These are phyloP conservation scores for Ramalina intermedia DNA, from an alignment of 495 filamentous ascomycete species.

Conservation along the genomic window DNA sequence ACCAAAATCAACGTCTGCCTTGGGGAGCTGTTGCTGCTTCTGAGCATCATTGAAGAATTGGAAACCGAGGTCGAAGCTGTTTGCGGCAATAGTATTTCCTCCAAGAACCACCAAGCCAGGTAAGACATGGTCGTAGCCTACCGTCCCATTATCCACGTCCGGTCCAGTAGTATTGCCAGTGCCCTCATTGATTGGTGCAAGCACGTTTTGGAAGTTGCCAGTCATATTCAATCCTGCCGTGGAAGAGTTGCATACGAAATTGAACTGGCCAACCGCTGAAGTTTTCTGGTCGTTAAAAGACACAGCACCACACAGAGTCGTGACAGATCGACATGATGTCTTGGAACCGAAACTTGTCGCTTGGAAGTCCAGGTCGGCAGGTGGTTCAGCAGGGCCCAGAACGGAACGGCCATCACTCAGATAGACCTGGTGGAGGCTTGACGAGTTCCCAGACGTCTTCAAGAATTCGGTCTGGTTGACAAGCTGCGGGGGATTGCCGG, in stretches of 20 bases:
- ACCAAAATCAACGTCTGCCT: neutral
- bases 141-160: neutral
- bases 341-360: slow-evolving; percentile 5
- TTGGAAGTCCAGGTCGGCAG: slow-evolving; percentile 3
- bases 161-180: too few species aligned
- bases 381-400: slow-evolving; percentile 4
- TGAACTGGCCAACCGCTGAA: neutral
- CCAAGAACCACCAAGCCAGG: neutral
- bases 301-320: slow-evolving; percentile 1
- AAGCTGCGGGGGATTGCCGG: neutral
- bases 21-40: neutral
- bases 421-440: neutral
- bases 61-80: neutral
- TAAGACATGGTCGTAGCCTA: neutral
- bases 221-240: slow-evolving; percentile 6
- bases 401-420: slow-evolving; percentile 3
- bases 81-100: neutral
- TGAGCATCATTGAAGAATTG: slow-evolving; percentile 5
- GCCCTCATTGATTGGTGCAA: too few species aligned
- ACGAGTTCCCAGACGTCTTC: neutral
- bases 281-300: neutral
- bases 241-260: slow-evolving; percentile 1
- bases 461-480: neutral
- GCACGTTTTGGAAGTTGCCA: slow-evolving; percentile 1
- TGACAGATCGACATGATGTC: slow-evolving; percentile 1